Percentiles rank a stretch among this genome's conserved stretches.
These are phyloP conservation scores for Coniochaeta prunicola DNA, from an alignment of 2,329 filamentous ascomycete genomes.

Conservation along the genomic window DNA sequence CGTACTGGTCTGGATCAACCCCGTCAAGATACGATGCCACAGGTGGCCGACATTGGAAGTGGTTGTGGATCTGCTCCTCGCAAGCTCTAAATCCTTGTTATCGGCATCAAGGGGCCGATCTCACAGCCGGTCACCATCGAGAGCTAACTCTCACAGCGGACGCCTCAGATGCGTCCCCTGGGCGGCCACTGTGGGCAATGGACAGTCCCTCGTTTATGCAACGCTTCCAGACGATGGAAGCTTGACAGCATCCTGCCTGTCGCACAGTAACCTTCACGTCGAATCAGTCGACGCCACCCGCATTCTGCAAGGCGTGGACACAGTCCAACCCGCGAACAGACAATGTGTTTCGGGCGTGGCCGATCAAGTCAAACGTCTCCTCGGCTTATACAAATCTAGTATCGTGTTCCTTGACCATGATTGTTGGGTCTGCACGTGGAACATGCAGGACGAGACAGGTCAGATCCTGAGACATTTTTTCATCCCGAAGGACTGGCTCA, in stretches of 20 bases:
- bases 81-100: too few species aligned
- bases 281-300: too few species aligned
- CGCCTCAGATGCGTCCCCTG: neutral
- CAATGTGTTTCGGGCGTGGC: neutral
- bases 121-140: neutral
- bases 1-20: neutral
- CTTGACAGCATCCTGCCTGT: neutral
- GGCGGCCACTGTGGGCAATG: neutral
- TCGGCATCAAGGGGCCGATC: too few species aligned
- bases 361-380: neutral
- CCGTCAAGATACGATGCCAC: neutral
- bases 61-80: too few species aligned
- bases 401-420: constrained; percentile 2
- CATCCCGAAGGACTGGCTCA: constrained; percentile 3
- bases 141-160: neutral
- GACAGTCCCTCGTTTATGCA: neutral
- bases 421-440: constrained; percentile 1
- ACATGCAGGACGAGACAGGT: neutral
- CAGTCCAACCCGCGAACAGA: neutral
- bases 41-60: neutral
- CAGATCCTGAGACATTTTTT: neutral
- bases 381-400: neutral
- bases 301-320: neutral
- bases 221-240: neutral
- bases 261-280: neutral